These are phyloP conservation scores for Aureobasidium sp. DNA, from an alignment of 2,329 filamentous ascomycete genomes.

Conservation along the genomic window DNA sequence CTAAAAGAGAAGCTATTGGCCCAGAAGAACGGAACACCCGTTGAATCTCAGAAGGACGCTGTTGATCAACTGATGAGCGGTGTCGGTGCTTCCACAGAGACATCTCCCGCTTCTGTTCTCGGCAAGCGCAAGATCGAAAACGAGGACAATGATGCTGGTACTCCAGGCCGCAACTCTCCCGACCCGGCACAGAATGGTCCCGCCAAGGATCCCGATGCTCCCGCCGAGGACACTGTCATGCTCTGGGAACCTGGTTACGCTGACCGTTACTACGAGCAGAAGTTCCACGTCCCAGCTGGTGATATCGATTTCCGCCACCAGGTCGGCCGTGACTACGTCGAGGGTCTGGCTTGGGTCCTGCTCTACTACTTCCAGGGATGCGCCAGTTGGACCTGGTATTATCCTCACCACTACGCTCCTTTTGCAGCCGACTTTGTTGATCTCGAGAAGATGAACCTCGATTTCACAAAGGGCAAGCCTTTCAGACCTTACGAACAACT, in stretches of 20 bases:
- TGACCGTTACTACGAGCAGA: slow-evolving; percentile 94
- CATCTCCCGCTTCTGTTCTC: slow-evolving; percentile 42
- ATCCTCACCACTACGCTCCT: slow-evolving; percentile 95
- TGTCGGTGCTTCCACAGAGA: not conserved
- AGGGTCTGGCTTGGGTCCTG: slow-evolving; percentile 91
- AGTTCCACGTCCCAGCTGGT: slow-evolving; percentile 75
- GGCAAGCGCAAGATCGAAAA: slow-evolving; percentile 72
- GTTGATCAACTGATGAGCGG: slow-evolving; percentile 16
- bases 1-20: slow-evolving; percentile 70
- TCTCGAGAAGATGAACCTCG: slow-evolving; percentile 66
- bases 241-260: slow-evolving; percentile 95
- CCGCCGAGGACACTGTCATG: slow-evolving; percentile 69
- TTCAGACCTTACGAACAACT: slow-evolving; percentile 94
- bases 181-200: slow-evolving; percentile 25
- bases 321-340: slow-evolving; percentile 84
- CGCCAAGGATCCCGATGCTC: slow-evolving; percentile 46
- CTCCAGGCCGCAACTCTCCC: slow-evolving; percentile 52
- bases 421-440: slow-evolving; percentile 93
- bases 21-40: slow-evolving; percentile 24
- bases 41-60: slow-evolving; percentile 21
- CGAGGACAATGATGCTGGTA: slow-evolving; percentile 41
- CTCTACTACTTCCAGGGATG: slow-evolving; percentile 98
- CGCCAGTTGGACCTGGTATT: slow-evolving; percentile 98
- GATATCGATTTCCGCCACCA: slow-evolving; percentile 80
- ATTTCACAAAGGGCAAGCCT: slow-evolving; percentile 74